A percentile compares a stretch with the other conserved stretches of the same genome.
These are phyloP conservation scores for Amanita muscaria DNA, from an alignment of 768 basidiomycete species.

Conservation along the genomic window DNA sequence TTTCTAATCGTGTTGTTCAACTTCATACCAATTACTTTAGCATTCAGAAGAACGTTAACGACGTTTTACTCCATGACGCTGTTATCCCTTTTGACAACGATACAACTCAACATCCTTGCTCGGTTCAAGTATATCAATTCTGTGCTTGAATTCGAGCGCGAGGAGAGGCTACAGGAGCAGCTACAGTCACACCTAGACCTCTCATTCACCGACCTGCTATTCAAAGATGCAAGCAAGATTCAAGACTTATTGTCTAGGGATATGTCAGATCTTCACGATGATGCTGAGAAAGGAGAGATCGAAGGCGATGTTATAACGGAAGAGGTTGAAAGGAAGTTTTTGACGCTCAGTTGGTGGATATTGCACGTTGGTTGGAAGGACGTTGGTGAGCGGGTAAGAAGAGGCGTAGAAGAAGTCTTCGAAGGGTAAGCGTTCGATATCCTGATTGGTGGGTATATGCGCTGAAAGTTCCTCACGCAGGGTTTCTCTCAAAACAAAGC, in stretches of 20 bases:
- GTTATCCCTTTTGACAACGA: conserved; percentile 74
- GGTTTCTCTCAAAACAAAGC: conserved; percentile 73
- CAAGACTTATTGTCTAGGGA: conserved; percentile 16
- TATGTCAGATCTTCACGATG: conserved; percentile 13
- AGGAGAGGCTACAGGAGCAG: conserved; percentile 43
- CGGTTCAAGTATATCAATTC: conserved; percentile 72
- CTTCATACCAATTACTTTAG: conserved; percentile 28
- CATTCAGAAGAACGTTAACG: conserved; percentile 82
- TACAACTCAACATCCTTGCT: conserved; percentile 82
- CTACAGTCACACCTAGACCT: conserved; percentile 34
- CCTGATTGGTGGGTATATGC: neutral
- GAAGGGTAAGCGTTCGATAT: conserved; percentile 50
- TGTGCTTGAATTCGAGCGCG: conserved; percentile 49
- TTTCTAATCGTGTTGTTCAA: neutral
- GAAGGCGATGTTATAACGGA: conserved; percentile 35
- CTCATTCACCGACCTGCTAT: conserved; percentile 28
- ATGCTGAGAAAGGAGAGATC: conserved; percentile 14
- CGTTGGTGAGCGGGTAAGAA: conserved; percentile 61
- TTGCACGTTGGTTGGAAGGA: conserved; percentile 89
- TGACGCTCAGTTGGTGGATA: conserved; percentile 91
- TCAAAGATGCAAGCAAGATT: conserved; percentile 20
- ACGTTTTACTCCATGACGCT: conserved; percentile 81
- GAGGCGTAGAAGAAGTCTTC: conserved; percentile 76
- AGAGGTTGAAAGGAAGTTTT: conserved; percentile 68
- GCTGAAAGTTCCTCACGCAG: conserved; percentile 30